A percentile compares a stretch with the other conserved stretches of the same genome.
Evolutionary conservation across 73 alveolate genomes (phyloP).

Genomic region (Tetrahymena borealis): DNA sequence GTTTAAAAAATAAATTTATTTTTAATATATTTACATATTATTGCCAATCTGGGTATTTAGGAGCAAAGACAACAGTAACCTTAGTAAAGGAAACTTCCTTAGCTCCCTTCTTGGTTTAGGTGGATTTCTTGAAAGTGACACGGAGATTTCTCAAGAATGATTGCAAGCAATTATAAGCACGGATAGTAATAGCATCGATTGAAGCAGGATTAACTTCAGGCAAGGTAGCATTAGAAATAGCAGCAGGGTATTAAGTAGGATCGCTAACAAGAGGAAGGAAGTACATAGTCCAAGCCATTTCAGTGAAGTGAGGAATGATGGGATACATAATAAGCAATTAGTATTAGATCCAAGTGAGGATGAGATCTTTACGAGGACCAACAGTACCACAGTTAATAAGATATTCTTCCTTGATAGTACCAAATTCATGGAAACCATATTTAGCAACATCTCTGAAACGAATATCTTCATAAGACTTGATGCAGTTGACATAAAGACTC

Average conservation of each 20-base stretch:
- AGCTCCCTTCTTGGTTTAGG: constrained; percentile 37
- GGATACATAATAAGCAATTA: constrained; percentile 76
- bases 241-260: constrained; percentile 42
- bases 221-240: constrained; percentile 60
- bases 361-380: constrained; percentile 57
- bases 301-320: constrained; percentile 95
- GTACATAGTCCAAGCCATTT: constrained; percentile 76
- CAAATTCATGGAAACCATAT: constrained; percentile 86
- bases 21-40: not conserved
- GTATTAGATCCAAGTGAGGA: constrained; percentile 53
- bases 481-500: constrained; percentile 53
- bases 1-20: not conserved
- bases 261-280: constrained; percentile 59
- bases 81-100: constrained; percentile 3
- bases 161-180: constrained; percentile 59
- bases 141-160: constrained; percentile 54
- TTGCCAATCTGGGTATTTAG: constrained; percentile 50
- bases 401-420: constrained; percentile 86
- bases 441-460: constrained; percentile 88
- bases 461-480: constrained; percentile 81
- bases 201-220: constrained; percentile 62
- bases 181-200: constrained; percentile 48
- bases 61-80: constrained; percentile 13
- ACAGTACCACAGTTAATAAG: constrained; percentile 67
- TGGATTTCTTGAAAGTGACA: constrained; percentile 57